Conservation (phyloP, 129 eudicot species). For the Helianthus tuberosus region DNA sequence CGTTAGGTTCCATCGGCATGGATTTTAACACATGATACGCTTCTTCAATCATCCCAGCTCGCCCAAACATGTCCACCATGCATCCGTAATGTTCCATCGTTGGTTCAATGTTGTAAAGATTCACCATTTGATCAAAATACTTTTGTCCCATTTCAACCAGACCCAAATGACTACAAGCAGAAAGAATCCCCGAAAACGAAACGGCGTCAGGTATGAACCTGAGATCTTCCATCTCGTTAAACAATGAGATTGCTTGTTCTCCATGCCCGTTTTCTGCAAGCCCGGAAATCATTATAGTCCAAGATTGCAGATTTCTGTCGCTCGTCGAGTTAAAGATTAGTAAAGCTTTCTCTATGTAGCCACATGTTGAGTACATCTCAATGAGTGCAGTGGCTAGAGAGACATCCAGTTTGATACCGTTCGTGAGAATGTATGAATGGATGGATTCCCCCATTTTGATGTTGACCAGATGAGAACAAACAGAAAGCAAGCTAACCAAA, state of each 20-base stretch:
- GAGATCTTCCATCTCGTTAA: constrained; percentile 6
- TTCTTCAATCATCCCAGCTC: constrained; percentile 34
- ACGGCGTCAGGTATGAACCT: constrained; percentile 16
- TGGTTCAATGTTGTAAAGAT: constrained; percentile 13
- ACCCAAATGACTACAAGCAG: constrained; percentile 28
- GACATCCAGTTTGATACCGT: constrained; percentile 13
- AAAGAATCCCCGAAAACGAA: constrained; percentile 28
- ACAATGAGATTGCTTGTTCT: constrained; percentile 17
- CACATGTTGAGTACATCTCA: constrained; percentile 26
- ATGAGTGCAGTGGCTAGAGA: constrained; percentile 29
- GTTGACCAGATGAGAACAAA: constrained; percentile 20
- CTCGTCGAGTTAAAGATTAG: constrained; percentile 12
- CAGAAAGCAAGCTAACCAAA: constrained; percentile 29
- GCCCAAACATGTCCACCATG: constrained; percentile 24
- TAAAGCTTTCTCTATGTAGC: constrained; percentile 14
- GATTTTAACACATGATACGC: constrained; percentile 17
- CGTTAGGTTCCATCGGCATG: constrained; percentile 19
- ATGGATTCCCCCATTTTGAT: constrained; percentile 23
- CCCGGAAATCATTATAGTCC: constrained; percentile 29
- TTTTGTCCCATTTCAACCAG: constrained; percentile 25
- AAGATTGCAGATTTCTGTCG: constrained; percentile 23
- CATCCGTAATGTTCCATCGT: constrained; percentile 27
- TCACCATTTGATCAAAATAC: constrained; percentile 18
- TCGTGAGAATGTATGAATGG: constrained; percentile 27
- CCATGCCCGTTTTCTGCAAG: constrained; percentile 21